Percentiles rank a stretch among this genome's conserved stretches.
phyloP scores from a whole-genome alignment of 2,329 filamentous ascomycete species.

The Tolypocladium guangdongense region DNA sequence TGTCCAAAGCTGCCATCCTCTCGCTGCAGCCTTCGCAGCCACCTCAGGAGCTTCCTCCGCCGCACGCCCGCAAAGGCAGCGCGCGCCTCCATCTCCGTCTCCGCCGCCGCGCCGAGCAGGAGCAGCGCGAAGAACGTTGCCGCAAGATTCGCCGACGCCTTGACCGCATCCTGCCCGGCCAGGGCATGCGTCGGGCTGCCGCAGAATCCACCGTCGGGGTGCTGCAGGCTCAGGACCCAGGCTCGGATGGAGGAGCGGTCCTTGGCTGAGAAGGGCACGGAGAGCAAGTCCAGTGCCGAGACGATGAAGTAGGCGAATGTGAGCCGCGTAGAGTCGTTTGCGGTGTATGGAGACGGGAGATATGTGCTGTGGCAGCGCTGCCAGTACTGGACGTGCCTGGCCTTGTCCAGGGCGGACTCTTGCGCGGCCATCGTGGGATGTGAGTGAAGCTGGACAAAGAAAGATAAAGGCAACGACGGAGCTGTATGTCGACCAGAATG shows the following conservation, averaged over 20 bases:
- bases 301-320: constrained; percentile 83
- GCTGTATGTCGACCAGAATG: too few relatives aligned
- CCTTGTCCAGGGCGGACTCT: constrained; percentile 37
- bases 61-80: constrained; percentile 52
- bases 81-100: constrained; percentile 24
- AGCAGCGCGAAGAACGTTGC: constrained; percentile 84
- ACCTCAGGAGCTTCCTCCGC: constrained; percentile 54
- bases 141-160: constrained; percentile 57
- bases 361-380: constrained; percentile 73
- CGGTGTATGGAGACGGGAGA: constrained; percentile 73
- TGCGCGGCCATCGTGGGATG: neutral
- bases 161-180: constrained; percentile 30
- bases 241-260: constrained; percentile 39
- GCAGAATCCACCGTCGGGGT: constrained; percentile 78
- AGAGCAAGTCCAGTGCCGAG: constrained; percentile 73
- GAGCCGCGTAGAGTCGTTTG: constrained; percentile 84
- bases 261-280: constrained; percentile 38
- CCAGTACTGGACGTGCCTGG: constrained; percentile 82
- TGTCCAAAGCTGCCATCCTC: constrained; percentile 88
- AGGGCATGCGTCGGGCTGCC: constrained; percentile 61
- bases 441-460: neutral
- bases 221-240: constrained; percentile 83
- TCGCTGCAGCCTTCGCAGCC: constrained; percentile 69
- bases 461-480: neutral
- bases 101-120: constrained; percentile 47